Evolutionary conservation across 371 early-diverging fungal species (phyloP).

Genomic region (Mucor saturninus): DNA sequence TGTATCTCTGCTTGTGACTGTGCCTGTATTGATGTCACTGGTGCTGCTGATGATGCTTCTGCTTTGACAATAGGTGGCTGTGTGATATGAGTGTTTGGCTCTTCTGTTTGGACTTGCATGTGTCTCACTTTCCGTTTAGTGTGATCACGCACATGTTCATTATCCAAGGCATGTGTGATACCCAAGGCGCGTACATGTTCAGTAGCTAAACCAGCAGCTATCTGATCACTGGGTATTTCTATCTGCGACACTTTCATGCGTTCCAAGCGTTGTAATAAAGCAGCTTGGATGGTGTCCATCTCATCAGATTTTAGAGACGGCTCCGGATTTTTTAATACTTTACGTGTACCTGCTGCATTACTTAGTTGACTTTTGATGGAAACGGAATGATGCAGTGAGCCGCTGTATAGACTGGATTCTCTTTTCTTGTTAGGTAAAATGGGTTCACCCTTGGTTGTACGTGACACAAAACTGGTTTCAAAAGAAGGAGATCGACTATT

Average conservation of each 20-base stretch:
- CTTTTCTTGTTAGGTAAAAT: slow-evolving; percentile 43
- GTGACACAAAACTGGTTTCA: slow-evolving; percentile 27
- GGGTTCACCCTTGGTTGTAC: slow-evolving; percentile 30
- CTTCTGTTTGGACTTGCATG: slow-evolving; percentile 48
- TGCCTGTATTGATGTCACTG: not conserved
- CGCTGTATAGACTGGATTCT: slow-evolving; percentile 48
- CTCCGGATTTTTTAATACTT: slow-evolving; percentile 6
- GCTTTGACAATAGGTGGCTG: not conserved
- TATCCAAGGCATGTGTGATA: slow-evolving; percentile 34
- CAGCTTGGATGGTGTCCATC: slow-evolving; percentile 39
- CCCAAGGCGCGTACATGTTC: slow-evolving; percentile 49
- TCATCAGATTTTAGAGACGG: slow-evolving; percentile 15
- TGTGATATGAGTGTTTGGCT: not conserved
- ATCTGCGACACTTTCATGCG: slow-evolving; percentile 28
- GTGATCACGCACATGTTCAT: slow-evolving; percentile 11
- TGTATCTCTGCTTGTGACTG: slow-evolving; percentile 33
- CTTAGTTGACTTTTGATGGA: slow-evolving; percentile 36
- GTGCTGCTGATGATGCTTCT: slow-evolving; percentile 3
- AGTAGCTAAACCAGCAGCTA: slow-evolving; percentile 37
- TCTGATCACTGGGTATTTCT: slow-evolving; percentile 42
- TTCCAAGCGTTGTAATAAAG: slow-evolving; percentile 39
- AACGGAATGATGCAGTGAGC: slow-evolving; percentile 37
- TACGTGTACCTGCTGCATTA: not conserved
- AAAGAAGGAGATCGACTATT: slow-evolving; percentile 28
- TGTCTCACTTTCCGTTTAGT: slow-evolving; percentile 35